phyloP scores from a whole-genome alignment of 2,329 filamentous ascomycete genomes.

The Fusarium sarcochroum region DNA sequence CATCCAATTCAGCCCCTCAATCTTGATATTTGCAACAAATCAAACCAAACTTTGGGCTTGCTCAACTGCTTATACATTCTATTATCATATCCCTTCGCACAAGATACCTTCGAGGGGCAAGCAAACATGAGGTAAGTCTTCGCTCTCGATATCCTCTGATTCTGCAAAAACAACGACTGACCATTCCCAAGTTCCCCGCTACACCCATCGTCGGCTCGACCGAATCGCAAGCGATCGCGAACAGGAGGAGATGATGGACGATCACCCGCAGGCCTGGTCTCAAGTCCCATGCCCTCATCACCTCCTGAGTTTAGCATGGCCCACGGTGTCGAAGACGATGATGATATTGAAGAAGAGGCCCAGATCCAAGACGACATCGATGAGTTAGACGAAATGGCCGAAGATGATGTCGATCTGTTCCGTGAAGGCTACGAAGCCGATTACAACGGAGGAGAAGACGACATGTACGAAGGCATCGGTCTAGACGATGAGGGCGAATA shows the following conservation, averaged over 20 bases:
- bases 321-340: constrained; percentile 77
- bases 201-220: constrained; percentile 77
- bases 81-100: constrained; percentile 15
- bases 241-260: constrained; percentile 65
- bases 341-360: constrained; percentile 79
- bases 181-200: constrained; percentile 78
- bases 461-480: constrained; percentile 78
- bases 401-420: constrained; percentile 85
- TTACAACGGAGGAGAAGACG: constrained; percentile 76
- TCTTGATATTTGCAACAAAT: constrained; percentile 32
- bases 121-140: constrained; percentile 31
- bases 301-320: constrained; percentile 73
- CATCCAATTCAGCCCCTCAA: constrained; percentile 43
- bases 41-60: constrained; percentile 7
- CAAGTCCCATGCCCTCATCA: constrained; percentile 76
- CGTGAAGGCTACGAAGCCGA: constrained; percentile 80
- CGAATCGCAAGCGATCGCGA: constrained; percentile 69
- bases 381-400: constrained; percentile 84
- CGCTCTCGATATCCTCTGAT: neutral
- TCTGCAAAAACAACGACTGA: constrained; percentile 14
- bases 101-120: constrained; percentile 15
- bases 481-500: constrained; percentile 85
- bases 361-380: constrained; percentile 81
- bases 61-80: constrained; percentile 6
- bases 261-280: constrained; percentile 66